Base-by-base conservation (phyloP, 2,329 filamentous ascomycete species). In the Zymoseptoria tritici region DNA sequence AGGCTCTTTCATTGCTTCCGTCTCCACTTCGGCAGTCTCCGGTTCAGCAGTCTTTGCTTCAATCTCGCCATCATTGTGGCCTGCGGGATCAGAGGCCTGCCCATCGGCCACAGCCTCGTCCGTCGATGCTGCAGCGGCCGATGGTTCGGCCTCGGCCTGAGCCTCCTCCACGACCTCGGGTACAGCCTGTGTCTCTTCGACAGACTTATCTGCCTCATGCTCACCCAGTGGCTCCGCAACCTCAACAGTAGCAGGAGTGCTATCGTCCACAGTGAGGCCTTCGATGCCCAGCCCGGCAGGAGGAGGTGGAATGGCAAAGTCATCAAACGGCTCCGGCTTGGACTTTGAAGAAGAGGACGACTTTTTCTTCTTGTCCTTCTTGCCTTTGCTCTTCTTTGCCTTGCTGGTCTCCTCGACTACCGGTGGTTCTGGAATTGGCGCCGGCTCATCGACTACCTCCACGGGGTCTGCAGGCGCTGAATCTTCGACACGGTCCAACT, bases 241-340 rank as follows among this genome's bases (percentile, higher is more conserved):
- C 4, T 56, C 55, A 24, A 50, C 29, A 49, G 58, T 16, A 42
- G 36, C 53, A 36, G 58, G 51, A 42, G 46, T 24, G 49, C 63
- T 61, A 11, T 42, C 11, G 11, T 42, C 36, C 5, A 4, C 16
- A 6, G 36, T 2, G 4, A 53, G 56, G 19, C 60, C 58, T 24
- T 57, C 61, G 49, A 65, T 65, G 11, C 60, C 64, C 20, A 66
- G 52, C 9, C 64, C 64, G 5, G 58, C 31, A 8, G 62, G 55
- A 8, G 57, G 22, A 21, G 57, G 36, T 50, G 59, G 59, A n/a
- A 53, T 42, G 6, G 50, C n/a, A 9, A n/a, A 19, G 4, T 24
- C 31, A 8, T 51, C 52, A 16, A 9, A 20, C 4, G n/a, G 11
- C 22, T 56, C 53, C 13, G n/a, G 36, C 36, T 46, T 46, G 5